These are phyloP conservation scores for Cercospora sesami DNA, from an alignment of 2,329 filamentous ascomycete genomes.

Conservation along the genomic window DNA sequence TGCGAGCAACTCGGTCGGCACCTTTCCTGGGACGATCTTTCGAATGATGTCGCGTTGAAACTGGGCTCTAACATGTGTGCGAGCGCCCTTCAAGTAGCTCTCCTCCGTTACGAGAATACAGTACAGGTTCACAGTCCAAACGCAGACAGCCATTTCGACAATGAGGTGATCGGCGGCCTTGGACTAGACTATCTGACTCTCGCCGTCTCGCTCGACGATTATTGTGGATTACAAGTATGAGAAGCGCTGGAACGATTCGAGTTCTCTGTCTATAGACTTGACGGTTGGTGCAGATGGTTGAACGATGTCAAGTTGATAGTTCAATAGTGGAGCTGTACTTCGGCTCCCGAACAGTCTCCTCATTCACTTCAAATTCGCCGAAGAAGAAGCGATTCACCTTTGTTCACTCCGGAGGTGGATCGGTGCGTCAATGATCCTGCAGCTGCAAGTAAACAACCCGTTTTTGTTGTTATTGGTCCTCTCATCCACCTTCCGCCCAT, in stretches of 20 bases:
- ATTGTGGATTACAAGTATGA: neutral
- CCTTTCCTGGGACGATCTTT: neutral
- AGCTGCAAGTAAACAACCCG: too few relatives aligned
- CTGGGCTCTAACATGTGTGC: constrained; percentile 3
- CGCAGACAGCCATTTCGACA: neutral
- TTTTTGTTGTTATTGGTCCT: too few relatives aligned
- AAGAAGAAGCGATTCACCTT: neutral
- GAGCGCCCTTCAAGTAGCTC: constrained; percentile 7
- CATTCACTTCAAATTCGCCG: neutral
- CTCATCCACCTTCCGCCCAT: too few relatives aligned
- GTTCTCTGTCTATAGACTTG: neutral
- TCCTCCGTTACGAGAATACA: constrained; percentile 15
- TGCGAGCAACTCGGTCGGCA: neutral
- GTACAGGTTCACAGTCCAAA: neutral
- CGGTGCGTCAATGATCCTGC: too few relatives aligned
- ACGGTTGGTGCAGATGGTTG: neutral
- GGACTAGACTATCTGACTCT: neutral
- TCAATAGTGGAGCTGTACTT: neutral
- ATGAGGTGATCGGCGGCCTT: neutral
- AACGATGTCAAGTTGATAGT: neutral
- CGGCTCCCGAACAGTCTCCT: neutral
- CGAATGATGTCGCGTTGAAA: neutral
- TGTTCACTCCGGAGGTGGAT: too few relatives aligned
- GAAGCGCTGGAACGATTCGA: neutral
- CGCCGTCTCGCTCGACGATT: neutral